Percentiles rank a stretch among this genome's conserved stretches.
Conservation (phyloP, 2,329 filamentous ascomycete genomes). For the Alternaria conjuncta region DNA sequence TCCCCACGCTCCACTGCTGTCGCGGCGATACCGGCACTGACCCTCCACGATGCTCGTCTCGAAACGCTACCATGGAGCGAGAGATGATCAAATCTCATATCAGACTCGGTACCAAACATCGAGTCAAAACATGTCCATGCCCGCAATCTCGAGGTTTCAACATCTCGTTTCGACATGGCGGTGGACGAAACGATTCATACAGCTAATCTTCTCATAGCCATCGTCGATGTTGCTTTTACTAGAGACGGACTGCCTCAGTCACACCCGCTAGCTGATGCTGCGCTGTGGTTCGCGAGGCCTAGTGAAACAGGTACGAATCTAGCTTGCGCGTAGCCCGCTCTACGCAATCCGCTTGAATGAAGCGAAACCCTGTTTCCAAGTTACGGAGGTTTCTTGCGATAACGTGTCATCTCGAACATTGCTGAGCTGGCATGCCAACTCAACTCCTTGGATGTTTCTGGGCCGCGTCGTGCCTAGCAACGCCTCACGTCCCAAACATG, state of each 20-base stretch:
- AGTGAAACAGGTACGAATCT: constrained; percentile 16
- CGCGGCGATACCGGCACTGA: constrained; percentile 3
- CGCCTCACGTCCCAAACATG: background rate
- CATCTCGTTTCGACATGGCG: constrained; percentile 1
- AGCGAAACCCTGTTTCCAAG: constrained; percentile 11
- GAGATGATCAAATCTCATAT: constrained; percentile 6
- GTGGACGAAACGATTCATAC: background rate
- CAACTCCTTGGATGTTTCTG: constrained; percentile 2
- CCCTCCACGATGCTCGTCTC: constrained; percentile 8
- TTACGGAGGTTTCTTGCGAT: background rate
- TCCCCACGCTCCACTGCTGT: constrained; percentile 18
- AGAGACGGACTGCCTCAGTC: background rate
- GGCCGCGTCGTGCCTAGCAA: constrained; percentile 6
- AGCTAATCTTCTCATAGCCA: background rate
- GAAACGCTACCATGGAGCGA: constrained; percentile 16
- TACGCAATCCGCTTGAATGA: constrained; percentile 4
- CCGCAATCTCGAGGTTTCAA: background rate
- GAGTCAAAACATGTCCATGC: background rate
- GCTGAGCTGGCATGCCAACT: constrained; percentile 22
- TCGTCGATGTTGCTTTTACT: background rate
- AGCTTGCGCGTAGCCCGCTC: constrained; percentile 9
- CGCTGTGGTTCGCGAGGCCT: constrained; percentile 13
- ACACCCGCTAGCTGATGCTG: constrained; percentile 2
- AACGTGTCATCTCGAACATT: constrained; percentile 2
- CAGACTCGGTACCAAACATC: background rate